Percentiles rank a stretch among this genome's conserved stretches.
These are phyloP conservation scores for Pyracantha coccinea DNA, from an alignment of 331 rosid species.

Conservation along the genomic window DNA sequence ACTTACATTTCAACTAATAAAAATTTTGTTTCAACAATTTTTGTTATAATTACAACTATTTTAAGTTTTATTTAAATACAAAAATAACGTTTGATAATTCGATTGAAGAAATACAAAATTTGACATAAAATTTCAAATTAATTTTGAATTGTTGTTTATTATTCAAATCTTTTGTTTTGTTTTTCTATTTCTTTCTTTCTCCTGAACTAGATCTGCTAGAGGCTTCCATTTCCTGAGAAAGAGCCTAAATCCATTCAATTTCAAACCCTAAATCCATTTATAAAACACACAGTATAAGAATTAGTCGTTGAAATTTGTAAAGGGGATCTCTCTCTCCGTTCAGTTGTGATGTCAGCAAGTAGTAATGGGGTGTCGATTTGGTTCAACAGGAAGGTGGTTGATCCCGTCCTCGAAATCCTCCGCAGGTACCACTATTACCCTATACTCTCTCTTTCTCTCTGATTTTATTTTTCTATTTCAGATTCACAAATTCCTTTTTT, in stretches of 20 bases:
- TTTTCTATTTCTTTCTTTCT: not conserved
- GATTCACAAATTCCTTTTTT: not conserved
- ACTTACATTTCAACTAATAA: too few species aligned
- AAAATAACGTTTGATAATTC: too few species aligned
- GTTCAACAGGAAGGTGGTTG: constrained; percentile 54
- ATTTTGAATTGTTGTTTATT: not conserved
- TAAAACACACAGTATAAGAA: not conserved
- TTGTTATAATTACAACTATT: too few species aligned
- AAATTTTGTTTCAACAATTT: too few species aligned
- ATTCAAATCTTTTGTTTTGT: not conserved
- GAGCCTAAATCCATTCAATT: not conserved
- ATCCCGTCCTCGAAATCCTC: constrained; percentile 61
- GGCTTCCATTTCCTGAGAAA: not conserved
- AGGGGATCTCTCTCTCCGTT: not conserved
- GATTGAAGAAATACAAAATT: too few species aligned
- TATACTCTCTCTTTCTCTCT: not conserved
- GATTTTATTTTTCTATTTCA: not conserved
- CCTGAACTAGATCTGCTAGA: not conserved
- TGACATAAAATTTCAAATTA: too few species aligned
- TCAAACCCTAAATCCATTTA: too few species aligned
- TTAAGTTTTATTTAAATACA: too few species aligned
- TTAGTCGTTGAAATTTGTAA: not conserved
- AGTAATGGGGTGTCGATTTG: constrained; percentile 26
- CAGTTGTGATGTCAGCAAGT: constrained; percentile 5
- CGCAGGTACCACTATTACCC: constrained; percentile 36